A percentile compares a stretch with the other conserved stretches of the same genome.
phyloP scores from a whole-genome alignment of 305 asterid species.

The Fraxinus sp. region DNA sequence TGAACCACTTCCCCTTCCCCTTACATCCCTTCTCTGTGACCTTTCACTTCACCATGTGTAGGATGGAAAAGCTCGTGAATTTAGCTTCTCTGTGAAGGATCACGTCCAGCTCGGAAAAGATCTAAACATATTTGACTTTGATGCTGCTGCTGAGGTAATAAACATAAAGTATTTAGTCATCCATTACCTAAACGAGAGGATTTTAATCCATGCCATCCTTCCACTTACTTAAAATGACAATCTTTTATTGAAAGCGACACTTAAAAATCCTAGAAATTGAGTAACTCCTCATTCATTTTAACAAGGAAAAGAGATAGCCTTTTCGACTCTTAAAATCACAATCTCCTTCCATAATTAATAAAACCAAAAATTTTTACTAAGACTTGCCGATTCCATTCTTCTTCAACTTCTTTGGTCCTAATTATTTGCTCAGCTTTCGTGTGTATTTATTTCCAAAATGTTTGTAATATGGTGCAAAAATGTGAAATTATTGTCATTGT shows the following conservation, averaged over 20 bases:
- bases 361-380: too few species aligned
- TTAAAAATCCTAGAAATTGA: not conserved
- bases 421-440: too few species aligned
- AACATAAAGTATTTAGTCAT: slow-evolving; percentile 27
- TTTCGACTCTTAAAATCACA: not conserved
- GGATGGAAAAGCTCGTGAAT: slow-evolving; percentile 77
- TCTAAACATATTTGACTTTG: slow-evolving; percentile 76
- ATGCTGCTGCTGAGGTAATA: slow-evolving; percentile 94
- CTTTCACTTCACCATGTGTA: slow-evolving; percentile 24
- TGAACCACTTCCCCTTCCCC: not conserved
- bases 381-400: too few species aligned
- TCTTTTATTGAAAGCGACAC: not conserved
- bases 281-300: not conserved
- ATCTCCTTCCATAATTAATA: too few species aligned
- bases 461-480: too few species aligned
- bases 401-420: too few species aligned
- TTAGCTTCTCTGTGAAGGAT: slow-evolving; percentile 75
- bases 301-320: not conserved
- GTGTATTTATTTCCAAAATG: too few species aligned
- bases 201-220: not conserved
- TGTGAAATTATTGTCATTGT: not conserved
- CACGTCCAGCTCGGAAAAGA: slow-evolving; percentile 92
- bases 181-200: not conserved
- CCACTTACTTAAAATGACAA: not conserved
- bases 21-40: slow-evolving; percentile 3